These are phyloP conservation scores for Cinchona pubescens DNA, from an alignment of 257 asterid species.

Conservation along the genomic window DNA sequence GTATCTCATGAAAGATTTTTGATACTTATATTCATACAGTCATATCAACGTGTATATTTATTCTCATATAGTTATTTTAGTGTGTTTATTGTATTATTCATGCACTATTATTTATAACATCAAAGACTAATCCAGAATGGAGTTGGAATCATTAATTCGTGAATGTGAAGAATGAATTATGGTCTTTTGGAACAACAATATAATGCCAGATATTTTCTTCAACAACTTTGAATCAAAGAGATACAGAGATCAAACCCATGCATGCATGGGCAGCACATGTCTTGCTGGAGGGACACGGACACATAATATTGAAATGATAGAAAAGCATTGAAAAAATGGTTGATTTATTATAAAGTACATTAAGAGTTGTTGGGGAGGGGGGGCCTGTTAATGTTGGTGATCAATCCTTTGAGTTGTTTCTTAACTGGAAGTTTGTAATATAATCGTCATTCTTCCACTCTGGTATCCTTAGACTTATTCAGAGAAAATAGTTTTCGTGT, in stretches of 20 bases:
- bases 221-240: slow-evolving; percentile 16
- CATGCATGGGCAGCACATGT: slow-evolving; percentile 31
- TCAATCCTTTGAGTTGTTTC: slow-evolving; percentile 35
- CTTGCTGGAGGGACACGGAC: slow-evolving; percentile 33
- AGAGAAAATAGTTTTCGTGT: slow-evolving; percentile 20
- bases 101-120: neutral
- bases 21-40: no score
- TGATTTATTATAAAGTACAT: slow-evolving; percentile 28
- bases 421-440: slow-evolving; percentile 27
- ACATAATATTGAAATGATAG: slow-evolving; percentile 36
- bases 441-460: slow-evolving; percentile 1
- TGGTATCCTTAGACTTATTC: neutral
- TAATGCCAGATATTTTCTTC: slow-evolving; percentile 10
- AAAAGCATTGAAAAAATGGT: slow-evolving; percentile 29
- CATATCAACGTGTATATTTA: no score
- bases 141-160: neutral
- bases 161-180: neutral
- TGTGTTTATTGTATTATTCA: no score
- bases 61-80: no score
- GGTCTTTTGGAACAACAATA: neutral
- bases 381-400: slow-evolving; percentile 38
- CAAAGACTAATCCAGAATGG: neutral
- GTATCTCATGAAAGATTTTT: no score
- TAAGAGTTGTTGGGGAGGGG: slow-evolving; percentile 29
- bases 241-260: slow-evolving; percentile 4